phyloP scores from a whole-genome alignment of 768 basidiomycete genomes.

The Leccinum subtestaceum region DNA sequence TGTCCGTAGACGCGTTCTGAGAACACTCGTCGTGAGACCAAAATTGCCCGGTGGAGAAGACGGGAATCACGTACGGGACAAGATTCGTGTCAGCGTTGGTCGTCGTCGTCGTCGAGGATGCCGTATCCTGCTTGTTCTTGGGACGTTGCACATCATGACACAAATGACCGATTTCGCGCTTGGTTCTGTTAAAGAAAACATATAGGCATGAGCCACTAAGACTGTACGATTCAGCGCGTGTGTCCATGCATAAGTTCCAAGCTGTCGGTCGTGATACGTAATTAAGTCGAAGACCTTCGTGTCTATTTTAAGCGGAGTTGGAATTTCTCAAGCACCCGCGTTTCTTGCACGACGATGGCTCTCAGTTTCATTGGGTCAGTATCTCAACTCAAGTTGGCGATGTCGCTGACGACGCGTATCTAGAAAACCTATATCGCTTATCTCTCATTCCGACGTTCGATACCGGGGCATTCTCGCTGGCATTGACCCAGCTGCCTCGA shows the following conservation, averaged over 20 bases:
- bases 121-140: slow-evolving; percentile 44
- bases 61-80: slow-evolving; percentile 22
- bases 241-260: too few relatives aligned
- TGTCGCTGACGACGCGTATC: slow-evolving; percentile 13
- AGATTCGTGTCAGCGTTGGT: slow-evolving; percentile 30
- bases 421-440: slow-evolving; percentile 86
- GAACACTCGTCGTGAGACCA: background rate
- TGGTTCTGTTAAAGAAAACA: slow-evolving; percentile 56
- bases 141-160: slow-evolving; percentile 83
- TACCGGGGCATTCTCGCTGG: slow-evolving; percentile 86
- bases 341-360: slow-evolving; percentile 47
- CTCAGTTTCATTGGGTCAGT: slow-evolving; percentile 73
- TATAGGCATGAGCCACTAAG: too few relatives aligned
- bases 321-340: slow-evolving; percentile 12
- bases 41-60: background rate
- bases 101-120: slow-evolving; percentile 15
- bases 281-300: too few relatives aligned
- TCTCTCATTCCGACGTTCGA: slow-evolving; percentile 88
- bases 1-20: slow-evolving; percentile 25
- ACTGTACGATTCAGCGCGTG: too few relatives aligned
- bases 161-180: slow-evolving; percentile 92
- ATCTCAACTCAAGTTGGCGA: background rate
- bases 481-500: slow-evolving; percentile 81
- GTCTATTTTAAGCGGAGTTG: slow-evolving; percentile 28
- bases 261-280: too few relatives aligned